Percentiles rank a stretch among this genome's conserved stretches.
These are phyloP conservation scores for Penicillium antarcticum DNA, from an alignment of 495 filamentous ascomycete genomes.

Conservation along the genomic window DNA sequence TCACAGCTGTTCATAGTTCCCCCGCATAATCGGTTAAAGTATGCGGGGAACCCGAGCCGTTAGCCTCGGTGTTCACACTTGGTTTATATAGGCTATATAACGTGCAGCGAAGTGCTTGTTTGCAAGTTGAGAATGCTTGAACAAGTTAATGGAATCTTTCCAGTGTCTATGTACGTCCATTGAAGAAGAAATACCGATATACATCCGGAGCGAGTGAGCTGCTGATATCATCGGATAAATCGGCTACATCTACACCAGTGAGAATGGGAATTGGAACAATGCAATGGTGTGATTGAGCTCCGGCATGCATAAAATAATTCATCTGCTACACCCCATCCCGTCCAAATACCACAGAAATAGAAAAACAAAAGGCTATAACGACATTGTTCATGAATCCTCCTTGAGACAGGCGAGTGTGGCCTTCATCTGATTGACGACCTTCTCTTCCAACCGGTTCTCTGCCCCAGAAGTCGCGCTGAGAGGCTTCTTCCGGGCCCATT, in stretches of 20 bases:
- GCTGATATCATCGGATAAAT: too few relatives aligned
- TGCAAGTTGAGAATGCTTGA: too few relatives aligned
- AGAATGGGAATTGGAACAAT: background rate
- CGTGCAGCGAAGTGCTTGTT: background rate
- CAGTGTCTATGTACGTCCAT: background rate
- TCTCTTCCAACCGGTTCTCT: slow-evolving; percentile 69
- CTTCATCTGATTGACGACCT: slow-evolving; percentile 61
- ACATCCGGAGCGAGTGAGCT: too few relatives aligned
- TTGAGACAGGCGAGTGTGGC: slow-evolving; percentile 39
- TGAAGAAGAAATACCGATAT: too few relatives aligned
- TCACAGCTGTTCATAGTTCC: slow-evolving; percentile 5
- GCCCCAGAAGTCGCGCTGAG: slow-evolving; percentile 27
- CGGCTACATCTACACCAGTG: too few relatives aligned
- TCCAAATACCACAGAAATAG: slow-evolving; percentile 12
- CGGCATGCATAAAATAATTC: slow-evolving; percentile 5
- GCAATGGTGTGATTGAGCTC: slow-evolving; percentile 3
- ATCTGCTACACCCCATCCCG: slow-evolving; percentile 16
- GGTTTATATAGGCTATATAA: background rate
- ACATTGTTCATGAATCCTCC: slow-evolving; percentile 36
- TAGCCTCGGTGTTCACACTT: background rate
- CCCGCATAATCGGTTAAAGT: slow-evolving; percentile 31
- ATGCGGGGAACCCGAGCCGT: slow-evolving; percentile 17
- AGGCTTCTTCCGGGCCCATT: slow-evolving; percentile 54
- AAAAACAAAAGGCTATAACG: slow-evolving; percentile 13
- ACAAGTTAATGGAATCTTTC: too few relatives aligned